These are phyloP conservation scores for Didymella lethalis DNA, from an alignment of 2,329 filamentous ascomycete genomes.

Conservation along the genomic window DNA sequence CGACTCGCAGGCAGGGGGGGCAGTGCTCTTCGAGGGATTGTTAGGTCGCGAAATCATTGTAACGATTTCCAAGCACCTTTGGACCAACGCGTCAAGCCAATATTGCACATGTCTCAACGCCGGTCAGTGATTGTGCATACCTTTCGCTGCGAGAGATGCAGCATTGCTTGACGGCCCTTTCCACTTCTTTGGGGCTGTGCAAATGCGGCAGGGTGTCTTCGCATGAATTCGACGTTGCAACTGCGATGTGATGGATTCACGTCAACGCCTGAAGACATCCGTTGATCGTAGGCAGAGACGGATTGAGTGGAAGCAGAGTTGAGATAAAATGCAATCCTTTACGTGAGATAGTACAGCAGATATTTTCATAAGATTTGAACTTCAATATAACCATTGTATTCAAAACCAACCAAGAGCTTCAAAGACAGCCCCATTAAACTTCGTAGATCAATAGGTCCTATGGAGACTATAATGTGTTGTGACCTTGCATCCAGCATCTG, in stretches of 20 bases:
- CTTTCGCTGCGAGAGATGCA: not conserved
- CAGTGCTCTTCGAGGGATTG: not conserved
- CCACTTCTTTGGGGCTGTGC: conserved; percentile 10
- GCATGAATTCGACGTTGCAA: not conserved
- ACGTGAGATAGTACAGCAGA: not conserved
- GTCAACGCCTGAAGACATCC: not conserved
- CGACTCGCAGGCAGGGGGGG: not conserved
- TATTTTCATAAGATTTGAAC: not conserved
- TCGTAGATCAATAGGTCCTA: too few relatives aligned
- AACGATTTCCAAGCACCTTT: not conserved
- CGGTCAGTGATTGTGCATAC: not conserved
- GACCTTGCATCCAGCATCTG: too few relatives aligned
- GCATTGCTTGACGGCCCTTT: too few relatives aligned
- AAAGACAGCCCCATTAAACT: too few relatives aligned
- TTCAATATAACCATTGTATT: not conserved
- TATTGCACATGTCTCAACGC: not conserved
- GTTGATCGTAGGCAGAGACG: not conserved
- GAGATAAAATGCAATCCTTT: not conserved
- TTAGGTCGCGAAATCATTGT: not conserved
- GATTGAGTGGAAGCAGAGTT: not conserved
- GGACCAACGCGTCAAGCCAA: not conserved
- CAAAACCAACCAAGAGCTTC: too few relatives aligned
- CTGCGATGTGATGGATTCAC: not conserved
- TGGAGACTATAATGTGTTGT: too few relatives aligned
- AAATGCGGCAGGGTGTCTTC: not conserved